phyloP scores from a whole-genome alignment of 768 basidiomycete species.

The Kwoniella sp. region DNA sequence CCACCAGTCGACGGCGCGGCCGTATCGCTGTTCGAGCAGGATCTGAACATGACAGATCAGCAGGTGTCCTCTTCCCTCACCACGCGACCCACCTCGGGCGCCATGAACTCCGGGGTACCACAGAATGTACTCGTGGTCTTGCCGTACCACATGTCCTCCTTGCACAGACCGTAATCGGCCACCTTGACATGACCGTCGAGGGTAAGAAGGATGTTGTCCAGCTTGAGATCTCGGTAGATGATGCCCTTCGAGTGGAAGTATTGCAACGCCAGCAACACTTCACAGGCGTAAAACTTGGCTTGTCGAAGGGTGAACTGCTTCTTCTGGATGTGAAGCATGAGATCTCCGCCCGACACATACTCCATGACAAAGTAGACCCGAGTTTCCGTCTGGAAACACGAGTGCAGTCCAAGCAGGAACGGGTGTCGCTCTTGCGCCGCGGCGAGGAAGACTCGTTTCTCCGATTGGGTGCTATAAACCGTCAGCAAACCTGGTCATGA shows the following conservation, averaged over 20 bases:
- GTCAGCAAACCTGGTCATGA: too few relatives aligned
- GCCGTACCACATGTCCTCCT: constrained; percentile 97
- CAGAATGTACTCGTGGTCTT: constrained; percentile 97
- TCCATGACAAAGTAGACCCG: constrained; percentile 99
- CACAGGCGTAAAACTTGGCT: constrained; percentile 97
- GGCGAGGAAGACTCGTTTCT: constrained; percentile 95
- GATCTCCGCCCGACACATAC: constrained; percentile 96
- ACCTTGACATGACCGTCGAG: constrained; percentile 98
- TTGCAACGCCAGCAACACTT: constrained; percentile 89
- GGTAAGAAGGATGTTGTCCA: constrained; percentile 95
- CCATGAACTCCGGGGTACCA: constrained; percentile 99
- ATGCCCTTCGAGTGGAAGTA: constrained; percentile 99
- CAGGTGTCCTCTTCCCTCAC: neutral
- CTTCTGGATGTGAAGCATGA: constrained; percentile 98
- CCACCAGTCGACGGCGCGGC: constrained; percentile 99
- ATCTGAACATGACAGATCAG: constrained; percentile 58
- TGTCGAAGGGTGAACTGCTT: constrained; percentile 98
- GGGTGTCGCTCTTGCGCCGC: constrained; percentile 97
- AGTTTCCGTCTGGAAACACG: constrained; percentile 99
- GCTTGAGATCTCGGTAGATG: constrained; percentile 89
- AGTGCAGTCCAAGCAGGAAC: constrained; percentile 91
- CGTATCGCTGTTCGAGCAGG: constrained; percentile 96
- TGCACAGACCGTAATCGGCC: constrained; percentile 97
- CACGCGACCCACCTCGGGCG: constrained; percentile 73
- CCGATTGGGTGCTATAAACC: constrained; percentile 78